phyloP scores from a whole-genome alignment of 331 rosid genomes.

The Phaseolus coccineus region DNA sequence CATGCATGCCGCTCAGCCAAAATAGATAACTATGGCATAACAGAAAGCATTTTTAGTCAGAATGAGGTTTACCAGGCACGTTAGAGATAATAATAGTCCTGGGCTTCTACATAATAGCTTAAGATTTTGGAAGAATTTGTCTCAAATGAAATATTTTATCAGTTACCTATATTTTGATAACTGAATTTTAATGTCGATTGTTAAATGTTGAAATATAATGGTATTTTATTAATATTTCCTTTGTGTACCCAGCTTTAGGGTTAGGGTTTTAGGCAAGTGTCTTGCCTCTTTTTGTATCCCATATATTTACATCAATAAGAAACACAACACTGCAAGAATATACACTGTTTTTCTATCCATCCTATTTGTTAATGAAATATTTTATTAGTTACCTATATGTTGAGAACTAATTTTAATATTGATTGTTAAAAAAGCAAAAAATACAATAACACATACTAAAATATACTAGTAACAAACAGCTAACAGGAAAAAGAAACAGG shows the following conservation, averaged over 20 bases:
- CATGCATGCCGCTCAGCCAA: no score
- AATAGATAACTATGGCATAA: background rate
- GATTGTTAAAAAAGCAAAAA: conserved; percentile 15
- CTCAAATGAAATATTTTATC: no score
- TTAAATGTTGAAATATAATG: no score
- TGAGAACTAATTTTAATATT: background rate
- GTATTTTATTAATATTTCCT: no score
- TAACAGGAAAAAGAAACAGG: background rate
- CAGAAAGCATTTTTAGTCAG: background rate
- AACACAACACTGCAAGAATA: no score
- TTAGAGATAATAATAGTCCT: background rate
- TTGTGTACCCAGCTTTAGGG: no score
- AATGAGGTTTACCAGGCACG: background rate
- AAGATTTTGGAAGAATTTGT: background rate
- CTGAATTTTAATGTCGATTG: no score
- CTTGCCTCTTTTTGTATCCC: no score
- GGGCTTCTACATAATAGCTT: background rate
- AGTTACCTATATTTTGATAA: no score
- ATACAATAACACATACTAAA: background rate
- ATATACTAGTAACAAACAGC: conserved; percentile 11
- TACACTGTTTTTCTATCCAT: no score
- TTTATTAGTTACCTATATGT: background rate
- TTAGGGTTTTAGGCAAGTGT: no score
- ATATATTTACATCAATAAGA: no score
- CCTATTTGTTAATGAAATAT: background rate